Evolutionary conservation across 305 asterid genomes (phyloP), one percentile per base, ranked within the genome.

Genomic region (Fraxinus velutina): DNA sequence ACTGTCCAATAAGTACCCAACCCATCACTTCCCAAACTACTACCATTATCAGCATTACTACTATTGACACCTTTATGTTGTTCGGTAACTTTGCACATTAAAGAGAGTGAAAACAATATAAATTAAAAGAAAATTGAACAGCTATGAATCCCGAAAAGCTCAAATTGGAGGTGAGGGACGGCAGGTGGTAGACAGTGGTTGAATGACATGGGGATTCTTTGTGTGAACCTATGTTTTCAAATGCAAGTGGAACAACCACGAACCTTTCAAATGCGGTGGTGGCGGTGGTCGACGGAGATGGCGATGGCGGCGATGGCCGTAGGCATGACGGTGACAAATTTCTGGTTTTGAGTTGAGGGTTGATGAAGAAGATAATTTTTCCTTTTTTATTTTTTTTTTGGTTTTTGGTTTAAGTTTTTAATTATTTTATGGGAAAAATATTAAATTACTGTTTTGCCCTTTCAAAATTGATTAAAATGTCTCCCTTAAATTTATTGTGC

Each of bases 1-100:
- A 92, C 86, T 5, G 97, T 92, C 99, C 98, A 95, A 36, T 93
- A 86, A 81, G 83, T 87, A 73, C 64, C 78, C 32, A 29, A 8
- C 22, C 33, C 76, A 3, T 27, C 79, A 68, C 24, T 76, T 73
- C 75, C 76, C 32, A 29, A 5, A 32, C 78, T 74, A 37, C 83
- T 55, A 44, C 37, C 70, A 75, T 70, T 47, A 72, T 37, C 82
- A n/a, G 81, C 34, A 33, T 39, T 82, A 5, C 82, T 81, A 66
- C 79, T 47, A 77, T 73, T 60, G 22, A 62, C 42, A 62, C 79
- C 27, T 75, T 82, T 78, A 8, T 81, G 42, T 12, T 77, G 62
- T 66, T 78, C 82, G n/a, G 2, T 42, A 42, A 42, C 52, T 42
- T 42, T 12, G n/a, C 52, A 42, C 4, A 2, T 42, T 42, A 42